Evolutionary conservation across 1,139 yeast species (phyloP).

Genomic region (Blastobotrys serpentis): DNA sequence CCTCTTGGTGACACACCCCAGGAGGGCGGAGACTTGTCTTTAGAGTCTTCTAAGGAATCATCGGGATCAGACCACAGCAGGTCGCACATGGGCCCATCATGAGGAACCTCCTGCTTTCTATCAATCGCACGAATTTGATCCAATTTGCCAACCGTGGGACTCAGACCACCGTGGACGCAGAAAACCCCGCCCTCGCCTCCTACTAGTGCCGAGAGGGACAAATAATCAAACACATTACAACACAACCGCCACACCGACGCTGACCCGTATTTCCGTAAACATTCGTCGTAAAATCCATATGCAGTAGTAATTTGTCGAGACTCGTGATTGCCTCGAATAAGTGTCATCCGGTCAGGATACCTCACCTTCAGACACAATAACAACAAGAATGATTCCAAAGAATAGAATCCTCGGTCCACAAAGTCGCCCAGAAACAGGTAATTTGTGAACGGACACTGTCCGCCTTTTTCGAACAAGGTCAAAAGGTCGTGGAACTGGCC

Average conservation of each 20-base stretch:
- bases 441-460: slow-evolving; percentile 76
- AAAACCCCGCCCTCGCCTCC: slow-evolving; percentile 75
- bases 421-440: slow-evolving; percentile 73
- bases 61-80: slow-evolving; percentile 97
- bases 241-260: slow-evolving; percentile 88
- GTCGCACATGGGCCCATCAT: slow-evolving; percentile 99
- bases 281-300: slow-evolving; percentile 96
- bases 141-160: slow-evolving; percentile 81
- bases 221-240: slow-evolving; percentile 81
- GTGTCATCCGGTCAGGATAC: slow-evolving; percentile 91
- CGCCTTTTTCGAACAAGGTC: slow-evolving; percentile 80
- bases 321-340: slow-evolving; percentile 95
- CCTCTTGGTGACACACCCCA: slow-evolving; percentile 99
- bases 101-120: slow-evolving; percentile 94
- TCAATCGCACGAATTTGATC: slow-evolving; percentile 84
- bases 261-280: slow-evolving; percentile 88
- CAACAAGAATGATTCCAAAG: slow-evolving; percentile 79
- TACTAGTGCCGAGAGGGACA: slow-evolving; percentile 88
- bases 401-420: slow-evolving; percentile 97
- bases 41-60: slow-evolving; percentile 45
- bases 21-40: slow-evolving; percentile 17
- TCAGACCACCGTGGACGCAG: slow-evolving; percentile 95
- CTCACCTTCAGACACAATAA: slow-evolving; percentile 79
- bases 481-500: slow-evolving; percentile 93
- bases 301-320: slow-evolving; percentile 97